Percentiles rank a stretch among this genome's conserved stretches.
Evolutionary conservation across 1,284 basidiomycete species (phyloP).

Genomic region (Heterobasidion parviporum): DNA sequence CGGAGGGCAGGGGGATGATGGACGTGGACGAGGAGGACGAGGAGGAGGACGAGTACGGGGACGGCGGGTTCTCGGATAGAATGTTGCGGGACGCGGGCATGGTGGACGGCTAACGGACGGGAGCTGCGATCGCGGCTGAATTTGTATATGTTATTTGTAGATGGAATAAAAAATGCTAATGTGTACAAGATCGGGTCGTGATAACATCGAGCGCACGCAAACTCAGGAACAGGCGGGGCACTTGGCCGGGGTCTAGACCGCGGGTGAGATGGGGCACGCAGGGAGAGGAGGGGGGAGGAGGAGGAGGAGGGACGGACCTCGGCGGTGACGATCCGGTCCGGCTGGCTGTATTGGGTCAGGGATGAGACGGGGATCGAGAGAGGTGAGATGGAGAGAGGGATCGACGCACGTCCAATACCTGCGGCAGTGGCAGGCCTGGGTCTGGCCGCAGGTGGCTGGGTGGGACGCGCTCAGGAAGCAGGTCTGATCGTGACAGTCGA

Average conservation of each 20-base stretch:
- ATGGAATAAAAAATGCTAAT: too few species aligned
- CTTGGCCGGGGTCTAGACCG: background rate
- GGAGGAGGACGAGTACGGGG: slow-evolving; percentile 55
- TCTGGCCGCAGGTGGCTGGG: slow-evolving; percentile 32
- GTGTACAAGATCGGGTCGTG: too few species aligned
- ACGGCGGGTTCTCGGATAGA: slow-evolving; percentile 66
- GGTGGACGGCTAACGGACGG: too few species aligned
- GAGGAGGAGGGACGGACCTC: slow-evolving; percentile 15
- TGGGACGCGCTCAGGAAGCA: slow-evolving; percentile 47
- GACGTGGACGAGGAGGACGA: slow-evolving; percentile 30
- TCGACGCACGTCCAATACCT: slow-evolving; percentile 49
- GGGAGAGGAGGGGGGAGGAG: background rate
- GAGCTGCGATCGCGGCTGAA: too few species aligned
- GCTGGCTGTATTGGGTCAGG: slow-evolving; percentile 15
- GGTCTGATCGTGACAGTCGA: slow-evolving; percentile 41
- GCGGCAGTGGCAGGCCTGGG: slow-evolving; percentile 37
- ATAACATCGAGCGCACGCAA: background rate
- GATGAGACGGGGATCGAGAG: background rate
- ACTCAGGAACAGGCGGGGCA: background rate
- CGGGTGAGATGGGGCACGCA: background rate
- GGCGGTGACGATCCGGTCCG: slow-evolving; percentile 20
- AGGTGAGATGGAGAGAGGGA: slow-evolving; percentile 9
- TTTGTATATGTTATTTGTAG: too few species aligned
- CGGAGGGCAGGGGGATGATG: slow-evolving; percentile 16
- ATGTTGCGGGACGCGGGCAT: slow-evolving; percentile 56